A percentile compares a stretch with the other conserved stretches of the same genome.
These are phyloP conservation scores for Exsudoporus floridanus DNA, from an alignment of 1,284 basidiomycete genomes.

Conservation along the genomic window DNA sequence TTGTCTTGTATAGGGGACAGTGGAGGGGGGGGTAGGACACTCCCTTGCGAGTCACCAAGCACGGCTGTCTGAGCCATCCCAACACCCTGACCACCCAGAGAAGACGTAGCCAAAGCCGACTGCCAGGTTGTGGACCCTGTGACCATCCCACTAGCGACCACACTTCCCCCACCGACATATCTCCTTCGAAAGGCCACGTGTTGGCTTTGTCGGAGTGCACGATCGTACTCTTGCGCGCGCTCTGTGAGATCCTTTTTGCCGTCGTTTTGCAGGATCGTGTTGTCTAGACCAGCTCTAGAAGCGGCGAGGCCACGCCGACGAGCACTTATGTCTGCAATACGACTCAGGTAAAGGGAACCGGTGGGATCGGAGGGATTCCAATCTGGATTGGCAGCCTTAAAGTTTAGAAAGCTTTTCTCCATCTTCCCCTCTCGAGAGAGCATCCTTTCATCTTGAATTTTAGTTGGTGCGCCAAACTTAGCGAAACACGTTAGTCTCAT, in stretches of 20 bases:
- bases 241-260: conserved; percentile 45
- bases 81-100: conserved; percentile 24
- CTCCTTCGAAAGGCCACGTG: conserved; percentile 49
- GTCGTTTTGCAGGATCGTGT: conserved; percentile 34
- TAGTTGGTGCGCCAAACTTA: conserved; percentile 77
- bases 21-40: conserved; percentile 24
- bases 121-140: conserved; percentile 31
- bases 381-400: conserved; percentile 94
- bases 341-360: conserved; percentile 81
- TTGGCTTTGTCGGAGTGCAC: conserved; percentile 70
- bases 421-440: conserved; percentile 92
- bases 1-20: conserved; percentile 40
- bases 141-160: conserved; percentile 34
- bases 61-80: conserved; percentile 65
- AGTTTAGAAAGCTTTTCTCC: conserved; percentile 97
- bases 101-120: conserved; percentile 21
- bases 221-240: conserved; percentile 69
- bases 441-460: conserved; percentile 67
- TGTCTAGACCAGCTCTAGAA: conserved; percentile 32
- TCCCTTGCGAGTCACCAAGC: conserved; percentile 71
- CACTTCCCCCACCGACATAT: conserved; percentile 39
- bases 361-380: conserved; percentile 89
- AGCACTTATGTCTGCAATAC: conserved; percentile 71
- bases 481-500: conserved; percentile 3
- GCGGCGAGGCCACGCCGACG: conserved; percentile 38